phyloP scores from a whole-genome alignment of 2,329 filamentous ascomycete genomes.

The Shiraia bambusicola region DNA sequence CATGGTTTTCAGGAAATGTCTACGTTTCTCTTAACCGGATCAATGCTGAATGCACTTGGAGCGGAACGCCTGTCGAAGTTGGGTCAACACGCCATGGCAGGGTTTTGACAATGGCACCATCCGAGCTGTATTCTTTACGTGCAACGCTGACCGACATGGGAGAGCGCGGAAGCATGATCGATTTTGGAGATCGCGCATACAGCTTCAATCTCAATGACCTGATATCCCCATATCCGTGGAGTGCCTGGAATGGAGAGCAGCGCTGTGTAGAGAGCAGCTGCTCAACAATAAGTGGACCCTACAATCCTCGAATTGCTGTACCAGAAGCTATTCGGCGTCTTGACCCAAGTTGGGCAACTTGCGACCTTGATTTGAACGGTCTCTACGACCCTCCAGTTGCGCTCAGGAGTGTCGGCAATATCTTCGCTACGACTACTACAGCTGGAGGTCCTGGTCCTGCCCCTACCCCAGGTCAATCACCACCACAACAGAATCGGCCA shows the following conservation, averaged over 20 bases:
- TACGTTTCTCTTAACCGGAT: slow-evolving; percentile 21
- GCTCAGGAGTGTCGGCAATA: slow-evolving; percentile 13
- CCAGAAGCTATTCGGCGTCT: slow-evolving; percentile 18
- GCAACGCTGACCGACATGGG: slow-evolving; percentile 5
- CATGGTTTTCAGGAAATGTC: slow-evolving; percentile 20
- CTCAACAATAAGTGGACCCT: slow-evolving; percentile 11
- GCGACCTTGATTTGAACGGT: slow-evolving; percentile 15
- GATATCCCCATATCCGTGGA: slow-evolving; percentile 14
- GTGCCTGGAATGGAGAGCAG: slow-evolving; percentile 10
- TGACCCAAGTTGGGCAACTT: slow-evolving; percentile 18
- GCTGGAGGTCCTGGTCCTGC: no score
- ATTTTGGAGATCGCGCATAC: slow-evolving; percentile 11
- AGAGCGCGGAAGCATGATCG: slow-evolving; percentile 5
- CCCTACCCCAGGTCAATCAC: slow-evolving; percentile 20
- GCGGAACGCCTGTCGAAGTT: slow-evolving; percentile 10
- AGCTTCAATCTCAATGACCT: slow-evolving; percentile 19
- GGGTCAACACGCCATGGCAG: slow-evolving; percentile 12
- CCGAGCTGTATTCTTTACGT: slow-evolving; percentile 16
- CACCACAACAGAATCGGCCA: slow-evolving; percentile 11
- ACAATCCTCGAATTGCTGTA: slow-evolving; percentile 17
- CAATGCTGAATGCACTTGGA: slow-evolving; percentile 15
- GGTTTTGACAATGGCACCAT: slow-evolving; percentile 20
- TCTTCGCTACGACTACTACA: slow-evolving; percentile 12
- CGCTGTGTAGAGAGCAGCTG: slow-evolving; percentile 11
- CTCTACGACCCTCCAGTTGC: slow-evolving; percentile 18